phyloP scores from a whole-genome alignment of 805 yeast species.

The Starmera dryadoides region DNA sequence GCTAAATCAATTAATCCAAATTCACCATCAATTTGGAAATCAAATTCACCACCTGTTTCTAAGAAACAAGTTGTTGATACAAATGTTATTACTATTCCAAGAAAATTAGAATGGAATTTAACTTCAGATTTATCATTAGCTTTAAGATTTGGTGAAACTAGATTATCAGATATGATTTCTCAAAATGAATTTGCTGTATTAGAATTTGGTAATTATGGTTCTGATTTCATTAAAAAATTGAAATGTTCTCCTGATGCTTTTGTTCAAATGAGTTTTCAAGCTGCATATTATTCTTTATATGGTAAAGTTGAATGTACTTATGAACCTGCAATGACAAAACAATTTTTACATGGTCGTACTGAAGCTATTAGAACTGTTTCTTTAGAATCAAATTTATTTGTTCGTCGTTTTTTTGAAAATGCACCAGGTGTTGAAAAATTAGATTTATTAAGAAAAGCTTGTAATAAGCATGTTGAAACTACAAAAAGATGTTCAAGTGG shows the following conservation, averaged over 20 bases:
- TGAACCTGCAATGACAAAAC: constrained; percentile 95
- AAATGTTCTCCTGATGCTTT: constrained; percentile 93
- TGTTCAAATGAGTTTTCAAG: constrained; percentile 89
- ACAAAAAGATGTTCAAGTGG: constrained; percentile 70
- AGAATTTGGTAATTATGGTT: constrained; percentile 65
- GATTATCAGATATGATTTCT: constrained; percentile 78
- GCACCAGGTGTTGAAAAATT: constrained; percentile 50
- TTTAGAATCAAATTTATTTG: constrained; percentile 71
- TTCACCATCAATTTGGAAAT: constrained; percentile 60
- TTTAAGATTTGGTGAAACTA: constrained; percentile 83
- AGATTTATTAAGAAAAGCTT: constrained; percentile 56
- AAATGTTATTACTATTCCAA: constrained; percentile 60
- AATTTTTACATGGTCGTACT: constrained; percentile 82
- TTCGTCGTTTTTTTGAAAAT: constrained; percentile 75
- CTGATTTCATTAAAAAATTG: constrained; percentile 71
- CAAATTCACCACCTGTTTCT: constrained; percentile 40
- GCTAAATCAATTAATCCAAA: constrained; percentile 76
- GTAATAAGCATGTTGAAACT: constrained; percentile 57
- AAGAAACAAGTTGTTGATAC: constrained; percentile 34
- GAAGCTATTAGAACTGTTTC: constrained; percentile 88
- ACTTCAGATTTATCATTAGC: constrained; percentile 73
- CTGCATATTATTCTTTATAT: constrained; percentile 84
- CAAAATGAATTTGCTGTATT: constrained; percentile 83
- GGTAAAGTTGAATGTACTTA: constrained; percentile 92
- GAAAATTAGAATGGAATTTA: constrained; percentile 84